These are phyloP conservation scores for Sporothrix phasma DNA, from an alignment of 2,329 filamentous ascomycete species.

Conservation along the genomic window DNA sequence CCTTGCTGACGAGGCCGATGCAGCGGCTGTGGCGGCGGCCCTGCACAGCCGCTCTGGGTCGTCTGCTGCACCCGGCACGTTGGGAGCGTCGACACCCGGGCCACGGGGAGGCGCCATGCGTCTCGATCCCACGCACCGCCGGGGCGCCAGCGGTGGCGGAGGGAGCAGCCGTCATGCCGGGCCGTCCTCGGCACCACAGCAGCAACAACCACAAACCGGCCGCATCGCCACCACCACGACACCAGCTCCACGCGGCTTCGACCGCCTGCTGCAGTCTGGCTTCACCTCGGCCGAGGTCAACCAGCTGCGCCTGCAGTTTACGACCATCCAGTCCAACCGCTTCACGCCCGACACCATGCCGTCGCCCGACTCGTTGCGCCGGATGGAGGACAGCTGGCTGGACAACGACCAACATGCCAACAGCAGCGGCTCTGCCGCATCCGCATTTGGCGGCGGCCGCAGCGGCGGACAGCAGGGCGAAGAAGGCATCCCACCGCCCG, in stretches of 20 bases:
- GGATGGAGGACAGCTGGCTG: slow-evolving; percentile 84
- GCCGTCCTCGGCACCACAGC: neutral
- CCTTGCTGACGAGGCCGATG: slow-evolving; percentile 47
- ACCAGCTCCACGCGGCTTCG: slow-evolving; percentile 67
- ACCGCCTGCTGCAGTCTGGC: slow-evolving; percentile 69
- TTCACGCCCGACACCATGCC: slow-evolving; percentile 88
- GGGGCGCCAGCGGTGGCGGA: neutral
- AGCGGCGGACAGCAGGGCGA: slow-evolving; percentile 28
- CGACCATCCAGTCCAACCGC: slow-evolving; percentile 68
- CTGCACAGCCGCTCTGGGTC: neutral
- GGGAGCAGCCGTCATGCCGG: neutral
- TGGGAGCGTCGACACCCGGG: neutral
- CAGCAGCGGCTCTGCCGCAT: slow-evolving; percentile 23
- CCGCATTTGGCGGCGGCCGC: slow-evolving; percentile 28
- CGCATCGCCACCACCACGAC: slow-evolving; percentile 28
- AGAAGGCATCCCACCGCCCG: slow-evolving; percentile 31
- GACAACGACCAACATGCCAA: slow-evolving; percentile 48
- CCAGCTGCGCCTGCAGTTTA: slow-evolving; percentile 77
- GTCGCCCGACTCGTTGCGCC: slow-evolving; percentile 60
- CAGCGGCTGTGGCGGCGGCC: slow-evolving; percentile 29
- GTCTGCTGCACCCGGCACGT: neutral
- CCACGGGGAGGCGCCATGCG: neutral
- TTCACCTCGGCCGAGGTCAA: slow-evolving; percentile 78
- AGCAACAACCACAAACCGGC: neutral
- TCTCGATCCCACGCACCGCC: slow-evolving; percentile 3